Base-by-base conservation (phyloP, 1,284 basidiomycete genomes). In the Tremellales sp. region DNA sequence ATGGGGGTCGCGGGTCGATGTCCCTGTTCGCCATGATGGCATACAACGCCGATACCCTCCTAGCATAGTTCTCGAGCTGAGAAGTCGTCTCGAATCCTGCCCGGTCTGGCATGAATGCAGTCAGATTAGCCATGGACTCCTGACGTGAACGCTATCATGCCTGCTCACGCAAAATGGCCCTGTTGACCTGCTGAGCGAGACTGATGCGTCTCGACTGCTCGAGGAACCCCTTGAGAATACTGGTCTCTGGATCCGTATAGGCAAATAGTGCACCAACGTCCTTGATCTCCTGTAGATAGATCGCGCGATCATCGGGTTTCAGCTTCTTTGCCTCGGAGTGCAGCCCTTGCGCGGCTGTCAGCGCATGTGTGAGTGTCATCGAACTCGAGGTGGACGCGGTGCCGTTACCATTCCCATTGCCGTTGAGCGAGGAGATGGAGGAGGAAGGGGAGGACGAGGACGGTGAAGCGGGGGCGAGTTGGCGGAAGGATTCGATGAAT, bases 241-340 rank as follows among this genome's bases (percentile, higher is more conserved):
- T 69, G 25, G 48, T 63, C 48, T 70, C 70, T 14, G 69, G 67
- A 55, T 71, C 60, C 14, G 56, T 64, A 58, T 73, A 73, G 28
- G 67, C 70, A 31, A 73, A 61, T 21, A 73, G 49, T 13, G 64
- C 70, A n/a, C 64, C 63, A 1, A 65, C 68, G 49, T 70, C 65
- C 42, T 71, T 66, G 45, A 72, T 64, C 53, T 71, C 69, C 43
- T 66, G 57, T 16, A 71, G 53, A 45, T 70, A 72, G 1, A 62
- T 48, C 1, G 66, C 66, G 36, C 64, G 43, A 21, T 61, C 62
- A 6, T 65, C 62, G 1, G 67, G 51, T 5, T 51, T 40, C 4
- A 71, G 47, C 31, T 63, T 64, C 49, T 56, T 64, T 2, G 67
- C 66, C 36, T 66, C 64, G 5, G 49, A 48, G 51, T 71, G 65